These are phyloP conservation scores for Elongisporangium senticosum DNA, from an alignment of 352 stramenopile genomes.

Conservation along the genomic window DNA sequence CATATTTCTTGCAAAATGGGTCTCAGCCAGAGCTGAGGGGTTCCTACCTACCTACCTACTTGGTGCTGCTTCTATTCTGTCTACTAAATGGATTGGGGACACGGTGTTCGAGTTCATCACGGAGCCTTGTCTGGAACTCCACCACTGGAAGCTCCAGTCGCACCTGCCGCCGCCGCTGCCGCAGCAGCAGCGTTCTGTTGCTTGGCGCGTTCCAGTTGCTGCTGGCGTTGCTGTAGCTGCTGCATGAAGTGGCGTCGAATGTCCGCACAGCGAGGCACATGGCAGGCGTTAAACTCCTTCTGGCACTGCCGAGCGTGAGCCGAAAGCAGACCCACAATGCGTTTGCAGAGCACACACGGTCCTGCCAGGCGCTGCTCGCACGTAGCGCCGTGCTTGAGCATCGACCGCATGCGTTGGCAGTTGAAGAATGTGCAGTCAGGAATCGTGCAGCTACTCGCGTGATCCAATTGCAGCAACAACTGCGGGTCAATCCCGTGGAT, in stretches of 20 bases:
- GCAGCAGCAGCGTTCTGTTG: constrained; percentile 24
- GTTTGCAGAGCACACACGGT: constrained; percentile 81
- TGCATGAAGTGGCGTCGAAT: constrained; percentile 81
- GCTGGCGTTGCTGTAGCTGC: constrained; percentile 70
- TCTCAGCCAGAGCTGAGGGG: background rate
- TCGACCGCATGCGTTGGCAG: constrained; percentile 82
- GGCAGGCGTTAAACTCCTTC: constrained; percentile 70
- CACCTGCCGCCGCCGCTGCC: constrained; percentile 19
- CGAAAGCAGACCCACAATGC: constrained; percentile 79
- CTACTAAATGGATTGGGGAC: background rate
- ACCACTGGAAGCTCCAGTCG: background rate
- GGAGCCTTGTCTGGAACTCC: background rate
- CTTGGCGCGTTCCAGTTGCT: constrained; percentile 45
- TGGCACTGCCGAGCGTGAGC: constrained; percentile 77
- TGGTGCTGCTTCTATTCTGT: background rate
- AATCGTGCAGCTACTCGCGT: constrained; percentile 68
- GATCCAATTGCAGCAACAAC: constrained; percentile 78
- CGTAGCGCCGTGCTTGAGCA: constrained; percentile 86
- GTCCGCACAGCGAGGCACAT: constrained; percentile 81
- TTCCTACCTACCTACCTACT: background rate
- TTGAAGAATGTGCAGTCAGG: constrained; percentile 80
- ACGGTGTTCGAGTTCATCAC: background rate
- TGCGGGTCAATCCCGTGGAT: constrained; percentile 88
- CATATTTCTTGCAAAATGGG: background rate
- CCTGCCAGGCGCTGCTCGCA: constrained; percentile 79